Evolutionary conservation across 495 filamentous ascomycete species (phyloP).

Genomic region (Thozetella sp.): DNA sequence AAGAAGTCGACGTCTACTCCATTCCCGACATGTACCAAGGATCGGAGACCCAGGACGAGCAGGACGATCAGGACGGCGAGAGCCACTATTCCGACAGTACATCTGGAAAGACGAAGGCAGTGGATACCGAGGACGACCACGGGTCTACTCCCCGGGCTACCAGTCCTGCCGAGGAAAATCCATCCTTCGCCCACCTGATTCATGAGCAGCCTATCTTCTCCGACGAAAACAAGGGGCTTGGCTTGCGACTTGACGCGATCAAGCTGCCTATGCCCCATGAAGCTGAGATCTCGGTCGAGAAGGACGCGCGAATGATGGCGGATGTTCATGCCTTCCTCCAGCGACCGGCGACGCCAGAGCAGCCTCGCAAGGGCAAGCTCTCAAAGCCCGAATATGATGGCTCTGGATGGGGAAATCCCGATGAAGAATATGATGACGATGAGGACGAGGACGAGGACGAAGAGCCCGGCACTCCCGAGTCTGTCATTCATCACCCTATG

Average conservation of each 20-base stretch:
- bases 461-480: constrained; percentile 83
- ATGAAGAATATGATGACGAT: constrained; percentile 48
- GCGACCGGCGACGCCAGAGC: constrained; percentile 68
- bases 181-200: constrained; percentile 11
- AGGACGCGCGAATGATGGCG: constrained; percentile 44
- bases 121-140: constrained; percentile 18
- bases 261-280: constrained; percentile 42
- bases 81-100: constrained; percentile 26
- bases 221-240: constrained; percentile 23
- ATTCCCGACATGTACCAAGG: constrained; percentile 64
- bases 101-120: constrained; percentile 5
- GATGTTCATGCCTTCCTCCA: constrained; percentile 52
- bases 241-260: constrained; percentile 42
- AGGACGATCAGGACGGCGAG: constrained; percentile 32
- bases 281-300: constrained; percentile 20
- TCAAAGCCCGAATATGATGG: constrained; percentile 59
- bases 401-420: constrained; percentile 52
- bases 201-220: constrained; percentile 11
- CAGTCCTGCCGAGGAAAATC: constrained; percentile 30
- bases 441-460: constrained; percentile 54
- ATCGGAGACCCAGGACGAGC: constrained; percentile 37
- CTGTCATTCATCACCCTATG: constrained; percentile 84
- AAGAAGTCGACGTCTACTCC: constrained; percentile 67
- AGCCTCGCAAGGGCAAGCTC: constrained; percentile 35
- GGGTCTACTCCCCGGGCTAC: constrained; percentile 48